These are phyloP conservation scores for Linum lewisii DNA, from an alignment of 345 rosid species.

Conservation along the genomic window DNA sequence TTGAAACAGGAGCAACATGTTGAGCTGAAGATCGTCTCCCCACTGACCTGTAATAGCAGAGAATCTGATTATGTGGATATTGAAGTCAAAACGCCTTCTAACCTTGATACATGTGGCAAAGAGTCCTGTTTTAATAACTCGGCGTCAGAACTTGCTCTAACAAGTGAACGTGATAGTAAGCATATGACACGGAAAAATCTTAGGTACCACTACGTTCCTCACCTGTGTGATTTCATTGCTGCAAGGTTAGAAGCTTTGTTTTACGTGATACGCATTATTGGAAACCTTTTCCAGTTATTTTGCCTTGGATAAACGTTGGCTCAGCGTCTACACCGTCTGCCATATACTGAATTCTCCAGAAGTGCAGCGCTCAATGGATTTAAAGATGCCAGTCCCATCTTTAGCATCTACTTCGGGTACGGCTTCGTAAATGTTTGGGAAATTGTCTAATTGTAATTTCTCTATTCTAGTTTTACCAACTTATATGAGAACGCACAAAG, in stretches of 20 bases:
- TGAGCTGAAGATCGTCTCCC: constrained; percentile 18
- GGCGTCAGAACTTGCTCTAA: constrained; percentile 28
- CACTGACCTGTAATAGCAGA: constrained; percentile 20
- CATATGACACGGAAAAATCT: constrained; percentile 22
- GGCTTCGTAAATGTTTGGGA: constrained; percentile 7
- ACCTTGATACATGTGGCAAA: constrained; percentile 18
- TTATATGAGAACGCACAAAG: no score
- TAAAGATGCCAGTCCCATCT: constrained; percentile 19
- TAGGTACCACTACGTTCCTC: constrained; percentile 19
- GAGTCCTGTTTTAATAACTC: constrained; percentile 26
- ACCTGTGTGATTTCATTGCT: constrained; percentile 6
- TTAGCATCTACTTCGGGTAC: constrained; percentile 26
- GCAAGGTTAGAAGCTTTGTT: constrained; percentile 5
- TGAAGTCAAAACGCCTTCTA: constrained; percentile 42
- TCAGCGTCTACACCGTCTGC: constrained; percentile 59
- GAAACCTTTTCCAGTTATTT: constrained; percentile 20
- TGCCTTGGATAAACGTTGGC: constrained; percentile 47
- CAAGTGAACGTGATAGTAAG: constrained; percentile 21
- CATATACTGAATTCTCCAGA: constrained; percentile 47
- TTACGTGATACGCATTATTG: constrained; percentile 14
- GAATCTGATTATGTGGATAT: constrained; percentile 19
- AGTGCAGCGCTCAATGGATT: constrained; percentile 20
- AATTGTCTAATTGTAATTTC: background rate
- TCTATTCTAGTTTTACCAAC: no score
- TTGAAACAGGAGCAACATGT: constrained; percentile 13